phyloP scores from a whole-genome alignment of 495 filamentous ascomycete genomes.

The Penicillium nucicola region DNA sequence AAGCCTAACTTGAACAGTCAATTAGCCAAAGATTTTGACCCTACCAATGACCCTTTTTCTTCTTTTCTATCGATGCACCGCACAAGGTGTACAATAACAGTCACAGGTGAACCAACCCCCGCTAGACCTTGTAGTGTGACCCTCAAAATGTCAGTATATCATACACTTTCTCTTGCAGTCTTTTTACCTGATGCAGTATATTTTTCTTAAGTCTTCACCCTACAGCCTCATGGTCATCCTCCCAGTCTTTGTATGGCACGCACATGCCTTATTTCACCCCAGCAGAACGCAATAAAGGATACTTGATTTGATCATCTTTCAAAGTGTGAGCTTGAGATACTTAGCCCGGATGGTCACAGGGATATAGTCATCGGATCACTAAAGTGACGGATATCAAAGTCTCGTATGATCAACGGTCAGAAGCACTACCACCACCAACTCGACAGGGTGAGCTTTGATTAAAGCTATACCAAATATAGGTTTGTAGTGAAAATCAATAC shows the following conservation, averaged over 20 bases:
- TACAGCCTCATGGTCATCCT: neutral
- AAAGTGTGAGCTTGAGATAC: neutral
- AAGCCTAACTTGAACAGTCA: too few species aligned
- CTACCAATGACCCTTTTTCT: conserved; percentile 14
- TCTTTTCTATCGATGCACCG: conserved; percentile 3
- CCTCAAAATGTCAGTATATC: conserved; percentile 25
- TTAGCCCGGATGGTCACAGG: neutral
- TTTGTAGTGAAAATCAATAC: neutral
- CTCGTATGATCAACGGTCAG: neutral
- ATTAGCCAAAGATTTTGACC: conserved; percentile 20
- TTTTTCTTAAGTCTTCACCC: conserved; percentile 23
- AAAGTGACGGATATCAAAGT: neutral
- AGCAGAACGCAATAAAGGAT: neutral
- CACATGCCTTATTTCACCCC: neutral
- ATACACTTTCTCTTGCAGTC: conserved; percentile 24
- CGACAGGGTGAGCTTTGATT: neutral
- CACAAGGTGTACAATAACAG: conserved; percentile 14
- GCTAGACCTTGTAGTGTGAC: conserved; percentile 23
- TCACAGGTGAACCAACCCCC: conserved; percentile 11
- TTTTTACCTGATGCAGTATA: conserved; percentile 29
- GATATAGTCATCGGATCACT: neutral
- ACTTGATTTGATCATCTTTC: neutral
- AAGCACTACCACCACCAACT: neutral
- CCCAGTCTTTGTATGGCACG: neutral
- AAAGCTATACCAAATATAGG: neutral